phyloP scores from a whole-genome alignment of 164 flowering plant genomes.

The Liriodendron chinense region DNA sequence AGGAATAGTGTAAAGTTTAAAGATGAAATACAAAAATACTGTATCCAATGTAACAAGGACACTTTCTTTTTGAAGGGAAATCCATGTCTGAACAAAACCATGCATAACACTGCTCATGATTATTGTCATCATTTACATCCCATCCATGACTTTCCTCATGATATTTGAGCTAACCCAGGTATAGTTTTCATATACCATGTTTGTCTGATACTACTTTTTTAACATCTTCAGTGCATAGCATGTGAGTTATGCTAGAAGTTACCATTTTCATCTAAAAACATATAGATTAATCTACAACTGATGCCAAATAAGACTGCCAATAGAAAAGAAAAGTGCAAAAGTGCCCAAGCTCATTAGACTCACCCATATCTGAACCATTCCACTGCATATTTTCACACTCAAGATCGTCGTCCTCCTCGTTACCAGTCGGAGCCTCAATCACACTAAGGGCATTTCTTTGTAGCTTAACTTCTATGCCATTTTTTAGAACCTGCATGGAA shows the following conservation, averaged over 20 bases:
- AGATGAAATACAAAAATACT: not conserved
- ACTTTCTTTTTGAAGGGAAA: not conserved
- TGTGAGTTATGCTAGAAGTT: not conserved
- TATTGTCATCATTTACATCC: not conserved
- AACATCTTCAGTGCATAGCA: not conserved
- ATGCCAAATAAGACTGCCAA: not conserved
- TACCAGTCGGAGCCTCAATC: constrained; percentile 88
- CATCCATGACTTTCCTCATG: not conserved
- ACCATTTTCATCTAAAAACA: not conserved
- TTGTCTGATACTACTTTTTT: not conserved
- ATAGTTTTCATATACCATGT: no score
- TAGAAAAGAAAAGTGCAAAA: not conserved
- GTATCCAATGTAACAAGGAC: constrained; percentile 2
- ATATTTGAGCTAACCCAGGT: not conserved
- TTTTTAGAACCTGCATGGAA: constrained; percentile 72
- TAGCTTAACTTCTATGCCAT: constrained; percentile 94
- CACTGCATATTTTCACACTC: constrained; percentile 71
- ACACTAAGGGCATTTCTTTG: constrained; percentile 98
- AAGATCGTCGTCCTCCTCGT: constrained; percentile 81
- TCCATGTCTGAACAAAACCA: not conserved
- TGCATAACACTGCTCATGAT: not conserved
- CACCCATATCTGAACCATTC: constrained; percentile 76
- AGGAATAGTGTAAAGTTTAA: not conserved
- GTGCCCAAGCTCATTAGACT: constrained; percentile 16
- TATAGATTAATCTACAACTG: not conserved